Base-by-base conservation (phyloP, 257 asterid species). In the Verbena officinalis region DNA sequence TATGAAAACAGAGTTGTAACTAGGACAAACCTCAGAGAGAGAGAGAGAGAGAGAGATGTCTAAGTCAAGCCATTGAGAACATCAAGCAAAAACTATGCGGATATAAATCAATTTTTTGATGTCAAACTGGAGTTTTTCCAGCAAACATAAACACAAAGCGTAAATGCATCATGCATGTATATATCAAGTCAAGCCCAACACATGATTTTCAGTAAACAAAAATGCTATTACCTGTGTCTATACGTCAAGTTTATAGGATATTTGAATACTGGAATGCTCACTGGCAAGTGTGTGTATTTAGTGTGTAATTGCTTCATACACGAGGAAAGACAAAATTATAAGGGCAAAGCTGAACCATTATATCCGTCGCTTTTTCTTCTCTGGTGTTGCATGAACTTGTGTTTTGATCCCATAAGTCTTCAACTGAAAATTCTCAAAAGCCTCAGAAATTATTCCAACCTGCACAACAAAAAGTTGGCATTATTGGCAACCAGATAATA, bases 371-470 rank as follows among this genome's bases (percentile, higher is more conserved):
- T 52, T 93, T 77, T 90, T 89, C 82, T 82, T 93, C 75, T 86
- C 95, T 12, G 97, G 99, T 52, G 95, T 85, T 33, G 74, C 61
- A 46, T 87, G 91, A 49, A 93, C 89, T 76, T 93, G 99, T 27
- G 89, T 34, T 74, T 81, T 87, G 68, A 83, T 81, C 60, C 99
- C 97, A 39, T 93, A 87, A 19, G 92, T 84, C 71, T 81, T 87
- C 76, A 83, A 60, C 76, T 93, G 99, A 62, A 90, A 93, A 80
- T 87, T 90, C 81, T 84, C 99, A 71, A 93, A 93, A 31, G 99
- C 99, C 34, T 90, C 96, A 7, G 96, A 86, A 59, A 93, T 65
- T 11, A 27, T 78, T 64, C 76, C 89, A 46, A 86, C 95, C 99
- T 90, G 84, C 76, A 76, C 46, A 65, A 40, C 48, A 52, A 71